Evolutionary conservation across 169 alveolate species (phyloP), one percentile per base, ranked within the genome.

Genomic region (Plasmodium fragile): DNA sequence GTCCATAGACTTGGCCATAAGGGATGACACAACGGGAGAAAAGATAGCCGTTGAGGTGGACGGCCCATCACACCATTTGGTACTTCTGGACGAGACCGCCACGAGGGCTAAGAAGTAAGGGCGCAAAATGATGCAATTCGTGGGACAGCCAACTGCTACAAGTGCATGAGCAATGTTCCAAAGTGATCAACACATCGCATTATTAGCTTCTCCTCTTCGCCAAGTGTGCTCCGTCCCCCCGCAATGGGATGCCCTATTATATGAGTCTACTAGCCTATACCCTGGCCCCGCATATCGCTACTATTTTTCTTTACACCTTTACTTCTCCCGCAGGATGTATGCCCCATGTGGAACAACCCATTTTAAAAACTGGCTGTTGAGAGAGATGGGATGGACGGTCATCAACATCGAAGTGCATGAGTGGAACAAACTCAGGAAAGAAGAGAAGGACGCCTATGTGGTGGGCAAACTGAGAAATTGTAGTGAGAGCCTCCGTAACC

Each of bases 31-130:
- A 4, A 28, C 18, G 10, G 49, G 52, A 25, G 73, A 91, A 34
- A 91, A 81, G 65, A 41, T 91, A 18, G 94, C 94, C 30, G 82
- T 91, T 30, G 94, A 91, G 75, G 69, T 91, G 16, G 94, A 91
- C 39, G 94, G 94, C 41, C 94, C 94, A 7, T 91, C 94, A n/a
- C 94, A 91, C 45, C 94, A 91, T 70, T 53, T 91, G 55, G 53
- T 91, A 13, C 71, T 45, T 49, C n/a, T 91, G 81, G 77, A 71
- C 41, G 90, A 91, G 4, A 71, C 75, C 3, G 30, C 45, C 28
- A 22, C 13, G 32, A 70, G 30, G 25, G 73, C 28, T 34, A 79
- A 91, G 39, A 91, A 81, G 94, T 91, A 49, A 91, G 79, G 0
- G 1, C 5, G 2, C 53, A 18, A 59, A 25, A 25, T 8, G 30